These are phyloP conservation scores for Termitomyces sp. DNA, from an alignment of 1,284 basidiomycete genomes.

Conservation along the genomic window DNA sequence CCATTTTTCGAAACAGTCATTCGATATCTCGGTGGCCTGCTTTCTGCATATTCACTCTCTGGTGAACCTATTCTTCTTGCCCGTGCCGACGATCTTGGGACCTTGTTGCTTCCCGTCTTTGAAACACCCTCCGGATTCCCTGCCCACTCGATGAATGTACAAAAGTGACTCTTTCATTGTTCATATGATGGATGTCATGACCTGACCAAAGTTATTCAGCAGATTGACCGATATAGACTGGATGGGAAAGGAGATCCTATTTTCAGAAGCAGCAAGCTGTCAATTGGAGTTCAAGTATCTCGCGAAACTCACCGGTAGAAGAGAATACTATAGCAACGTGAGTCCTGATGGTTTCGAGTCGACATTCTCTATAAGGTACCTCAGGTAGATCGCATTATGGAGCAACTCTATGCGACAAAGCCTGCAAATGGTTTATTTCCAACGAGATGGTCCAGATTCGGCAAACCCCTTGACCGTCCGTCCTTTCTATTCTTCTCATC, in stretches of 20 bases:
- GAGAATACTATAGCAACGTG: slow-evolving; percentile 45
- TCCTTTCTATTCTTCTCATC: slow-evolving; percentile 27
- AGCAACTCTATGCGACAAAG: slow-evolving; percentile 36
- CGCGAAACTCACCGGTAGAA: slow-evolving; percentile 52
- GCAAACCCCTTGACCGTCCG: slow-evolving; percentile 33
- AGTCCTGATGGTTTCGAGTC: background rate
- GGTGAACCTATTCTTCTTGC: slow-evolving; percentile 48
- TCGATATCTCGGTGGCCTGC: slow-evolving; percentile 70
- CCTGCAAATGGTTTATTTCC: slow-evolving; percentile 37
- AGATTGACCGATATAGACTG: slow-evolving; percentile 11
- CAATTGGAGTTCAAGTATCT: slow-evolving; percentile 61
- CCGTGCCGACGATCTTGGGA: slow-evolving; percentile 52
- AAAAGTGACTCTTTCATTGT: slow-evolving; percentile 21
- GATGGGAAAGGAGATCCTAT: slow-evolving; percentile 19
- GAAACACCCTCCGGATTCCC: slow-evolving; percentile 47
- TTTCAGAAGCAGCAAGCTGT: slow-evolving; percentile 47
- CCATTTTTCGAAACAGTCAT: slow-evolving; percentile 78
- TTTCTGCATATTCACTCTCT: slow-evolving; percentile 71
- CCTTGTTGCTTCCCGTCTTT: slow-evolving; percentile 48
- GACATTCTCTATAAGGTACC: too few species aligned
- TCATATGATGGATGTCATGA: background rate
- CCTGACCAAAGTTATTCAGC: background rate
- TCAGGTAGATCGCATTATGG: slow-evolving; percentile 48
- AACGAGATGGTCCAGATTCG: slow-evolving; percentile 35
- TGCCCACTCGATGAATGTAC: slow-evolving; percentile 41